These are phyloP conservation scores for Torulaspora quercuum DNA, from an alignment of 805 yeast species.

Conservation along the genomic window DNA sequence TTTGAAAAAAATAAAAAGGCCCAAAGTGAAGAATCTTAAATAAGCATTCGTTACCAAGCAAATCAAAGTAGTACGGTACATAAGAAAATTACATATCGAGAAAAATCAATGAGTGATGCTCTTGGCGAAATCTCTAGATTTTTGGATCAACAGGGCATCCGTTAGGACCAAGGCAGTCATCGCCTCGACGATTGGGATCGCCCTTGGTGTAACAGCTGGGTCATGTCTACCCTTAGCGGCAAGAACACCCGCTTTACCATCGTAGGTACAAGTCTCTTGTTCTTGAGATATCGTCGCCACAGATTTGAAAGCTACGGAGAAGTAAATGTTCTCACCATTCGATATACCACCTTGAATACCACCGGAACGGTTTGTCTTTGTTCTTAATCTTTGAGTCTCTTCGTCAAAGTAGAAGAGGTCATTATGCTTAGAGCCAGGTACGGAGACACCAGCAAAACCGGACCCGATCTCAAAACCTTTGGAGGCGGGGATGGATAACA, in stretches of 20 bases:
- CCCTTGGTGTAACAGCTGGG: conserved; percentile 97
- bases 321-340: conserved; percentile 93
- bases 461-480: conserved; percentile 98
- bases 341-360: conserved; percentile 98
- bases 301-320: conserved; percentile 94
- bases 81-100: too few species aligned
- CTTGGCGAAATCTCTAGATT: conserved; percentile 65
- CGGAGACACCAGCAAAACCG: conserved; percentile 84
- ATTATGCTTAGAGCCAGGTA: conserved; percentile 93
- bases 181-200: conserved; percentile 96
- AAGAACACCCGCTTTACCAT: conserved; percentile 79
- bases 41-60: conserved; percentile 2
- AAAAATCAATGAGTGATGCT: conserved; percentile 31
- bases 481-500: conserved; percentile 96
- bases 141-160: conserved; percentile 81
- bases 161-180: conserved; percentile 95
- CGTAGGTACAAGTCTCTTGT: conserved; percentile 84
- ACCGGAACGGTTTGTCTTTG: conserved; percentile 88
- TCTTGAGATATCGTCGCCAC: conserved; percentile 96
- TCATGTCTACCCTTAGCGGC: conserved; percentile 98
- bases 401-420: conserved; percentile 74
- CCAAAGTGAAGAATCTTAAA: conserved; percentile 1
- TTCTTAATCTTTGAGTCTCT: conserved; percentile 63
- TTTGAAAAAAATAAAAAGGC: conserved; percentile 4
- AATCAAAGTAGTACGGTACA: too few species aligned